phyloP scores from a whole-genome alignment of 345 rosid species.

The Eucalyptus sp. region DNA sequence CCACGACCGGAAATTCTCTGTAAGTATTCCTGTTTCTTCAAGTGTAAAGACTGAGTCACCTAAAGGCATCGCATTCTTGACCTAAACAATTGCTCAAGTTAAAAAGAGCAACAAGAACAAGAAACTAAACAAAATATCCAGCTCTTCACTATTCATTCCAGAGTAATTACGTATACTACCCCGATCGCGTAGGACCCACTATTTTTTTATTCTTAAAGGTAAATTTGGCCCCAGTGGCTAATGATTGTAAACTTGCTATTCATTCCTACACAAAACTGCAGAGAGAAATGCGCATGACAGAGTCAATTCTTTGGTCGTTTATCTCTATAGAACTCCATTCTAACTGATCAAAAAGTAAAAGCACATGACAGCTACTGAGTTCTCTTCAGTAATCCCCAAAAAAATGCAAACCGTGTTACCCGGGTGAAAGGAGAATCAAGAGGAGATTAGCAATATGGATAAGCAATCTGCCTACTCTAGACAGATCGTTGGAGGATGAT shows the following conservation, averaged over 20 bases:
- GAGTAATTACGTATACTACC: neutral
- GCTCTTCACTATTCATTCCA: neutral
- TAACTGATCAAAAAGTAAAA: neutral
- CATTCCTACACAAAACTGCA: neutral
- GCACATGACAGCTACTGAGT: neutral
- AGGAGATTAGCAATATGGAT: neutral
- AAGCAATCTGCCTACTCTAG: too few species aligned
- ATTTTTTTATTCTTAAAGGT: fast-evolving
- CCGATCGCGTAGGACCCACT: fast-evolving
- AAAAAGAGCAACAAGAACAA: neutral
- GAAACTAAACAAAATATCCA: neutral
- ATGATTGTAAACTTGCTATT: neutral
- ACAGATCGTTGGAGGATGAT: too few species aligned
- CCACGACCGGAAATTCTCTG: neutral
- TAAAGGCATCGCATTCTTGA: neutral
- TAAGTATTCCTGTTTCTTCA: neutral
- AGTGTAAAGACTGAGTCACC: neutral
- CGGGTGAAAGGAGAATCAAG: neutral
- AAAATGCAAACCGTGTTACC: neutral
- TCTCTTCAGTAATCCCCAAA: neutral
- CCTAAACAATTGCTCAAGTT: neutral
- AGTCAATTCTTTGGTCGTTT: neutral
- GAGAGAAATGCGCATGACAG: neutral
- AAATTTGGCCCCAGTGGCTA: neutral
- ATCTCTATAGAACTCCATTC: fast-evolving